Base-by-base conservation (phyloP, 2,329 filamentous ascomycete species). In the Botrytis elliptica region DNA sequence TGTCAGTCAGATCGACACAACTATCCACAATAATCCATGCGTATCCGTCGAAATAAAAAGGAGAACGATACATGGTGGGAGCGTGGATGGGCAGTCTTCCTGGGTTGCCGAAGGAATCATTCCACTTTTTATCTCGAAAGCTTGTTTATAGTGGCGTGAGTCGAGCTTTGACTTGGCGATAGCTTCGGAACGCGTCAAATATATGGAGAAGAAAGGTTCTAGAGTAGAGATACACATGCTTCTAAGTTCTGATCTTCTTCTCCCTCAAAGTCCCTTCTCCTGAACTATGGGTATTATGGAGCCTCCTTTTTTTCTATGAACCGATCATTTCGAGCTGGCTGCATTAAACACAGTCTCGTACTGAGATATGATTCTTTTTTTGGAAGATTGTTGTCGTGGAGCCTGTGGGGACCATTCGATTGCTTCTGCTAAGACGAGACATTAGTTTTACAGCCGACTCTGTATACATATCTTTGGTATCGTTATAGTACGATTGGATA, bases 301-400 rank as follows among this genome's bases (percentile, higher is more conserved):
- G 63, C 38, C 42, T 44, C 52, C n/a, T 18, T 29, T 33, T 57
- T 46, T 36, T 33, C 4, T 0, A 40, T 66, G 44, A 25, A 66
- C 33, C 42, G 29, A 66, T 63, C 60, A n/a, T 49, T 66, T 66
- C 29, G 12, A 66, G 63, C 63, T 65, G 63, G 40, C 18, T 16
- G 40, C 16, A 65, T 65, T 46, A 29, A 64, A 64, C 40, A 40
- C 22, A 64, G 62, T 64, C n/a, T 42, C 8, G 38, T 64, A n/a
- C 62, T 20, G 36, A n/a, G 38, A 29, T 44, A 18, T 40, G 10
- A 46, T 64, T 64, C 42, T 49, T 66, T 46, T 66, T 66, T 46
- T 49, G 63, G 63, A 66, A 46, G 44, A 66, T 22, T 46, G 63
- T 49, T 66, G 63, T 66, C 63, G 63, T 66, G 63, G 63, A 66